Evolutionary conservation across 768 basidiomycete species (phyloP).

Genomic region (Termitomyces titanicus): DNA sequence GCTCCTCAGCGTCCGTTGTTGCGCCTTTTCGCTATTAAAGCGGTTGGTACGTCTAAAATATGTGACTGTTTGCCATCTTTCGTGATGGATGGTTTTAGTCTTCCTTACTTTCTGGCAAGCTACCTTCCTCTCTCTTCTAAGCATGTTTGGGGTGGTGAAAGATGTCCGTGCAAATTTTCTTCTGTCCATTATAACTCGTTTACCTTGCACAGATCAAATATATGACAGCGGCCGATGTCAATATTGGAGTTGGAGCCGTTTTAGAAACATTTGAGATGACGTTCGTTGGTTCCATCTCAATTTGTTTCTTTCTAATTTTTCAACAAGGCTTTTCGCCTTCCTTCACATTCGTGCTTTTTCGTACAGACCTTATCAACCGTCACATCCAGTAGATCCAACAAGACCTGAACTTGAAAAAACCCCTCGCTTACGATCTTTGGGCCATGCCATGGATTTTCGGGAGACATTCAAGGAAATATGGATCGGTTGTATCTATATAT

Average conservation of each 20-base stretch:
- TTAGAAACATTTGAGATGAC: constrained; percentile 76
- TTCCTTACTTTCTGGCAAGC: constrained; percentile 81
- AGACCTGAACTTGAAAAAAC: constrained; percentile 40
- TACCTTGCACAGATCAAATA: constrained; percentile 42
- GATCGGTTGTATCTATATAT: constrained; percentile 55
- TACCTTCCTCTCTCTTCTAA: constrained; percentile 52
- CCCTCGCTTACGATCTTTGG: constrained; percentile 52
- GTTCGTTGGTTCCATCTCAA: constrained; percentile 30
- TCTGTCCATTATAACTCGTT: not conserved
- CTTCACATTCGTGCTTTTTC: constrained; percentile 72
- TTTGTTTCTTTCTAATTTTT: constrained; percentile 4
- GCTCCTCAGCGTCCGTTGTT: constrained; percentile 57
- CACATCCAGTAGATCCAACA: constrained; percentile 21
- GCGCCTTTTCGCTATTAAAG: constrained; percentile 70
- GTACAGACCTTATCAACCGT: constrained; percentile 56
- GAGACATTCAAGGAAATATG: constrained; percentile 66
- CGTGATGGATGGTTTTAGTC: constrained; percentile 34
- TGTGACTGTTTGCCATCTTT: too few species aligned
- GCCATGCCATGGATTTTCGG: constrained; percentile 64
- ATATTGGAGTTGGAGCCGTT: constrained; percentile 66
- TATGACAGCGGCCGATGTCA: constrained; percentile 73
- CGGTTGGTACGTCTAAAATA: constrained; percentile 46
- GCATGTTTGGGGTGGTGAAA: constrained; percentile 58
- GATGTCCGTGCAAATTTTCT: constrained; percentile 35
- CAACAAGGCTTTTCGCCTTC: constrained; percentile 57